Evolutionary conservation across 306 rosid genomes (phyloP).

Genomic region (Rubus parviflorus): DNA sequence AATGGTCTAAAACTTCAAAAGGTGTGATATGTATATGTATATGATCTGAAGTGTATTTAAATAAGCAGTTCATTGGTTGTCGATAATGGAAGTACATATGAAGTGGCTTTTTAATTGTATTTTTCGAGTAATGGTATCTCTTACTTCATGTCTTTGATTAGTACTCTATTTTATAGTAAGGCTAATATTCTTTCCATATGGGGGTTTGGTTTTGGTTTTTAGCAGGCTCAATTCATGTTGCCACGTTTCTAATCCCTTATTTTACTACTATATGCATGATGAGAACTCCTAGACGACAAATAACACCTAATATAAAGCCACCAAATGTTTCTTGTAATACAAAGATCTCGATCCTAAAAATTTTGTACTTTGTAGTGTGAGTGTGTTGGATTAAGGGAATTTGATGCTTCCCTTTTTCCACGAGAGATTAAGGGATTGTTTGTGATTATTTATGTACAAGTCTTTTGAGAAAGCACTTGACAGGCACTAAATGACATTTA

Average conservation of each 20-base stretch:
- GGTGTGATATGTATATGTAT: conserved; percentile 30
- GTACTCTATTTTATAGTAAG: background rate
- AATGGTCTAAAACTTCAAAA: background rate
- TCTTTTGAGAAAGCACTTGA: background rate
- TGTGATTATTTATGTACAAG: no score
- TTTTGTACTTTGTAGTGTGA: background rate
- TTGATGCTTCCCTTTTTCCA: background rate
- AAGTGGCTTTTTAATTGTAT: conserved; percentile 39
- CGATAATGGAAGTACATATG: conserved; percentile 62
- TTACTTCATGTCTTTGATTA: background rate
- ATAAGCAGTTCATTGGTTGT: conserved; percentile 40
- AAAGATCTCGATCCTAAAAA: conserved; percentile 2
- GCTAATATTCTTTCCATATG: background rate
- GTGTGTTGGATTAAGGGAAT: background rate
- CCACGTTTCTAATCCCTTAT: background rate
- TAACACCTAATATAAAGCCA: conserved; percentile 5
- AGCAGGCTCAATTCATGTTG: background rate
- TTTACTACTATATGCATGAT: background rate
- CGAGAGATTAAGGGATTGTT: background rate
- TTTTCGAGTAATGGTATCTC: conserved; percentile 41
- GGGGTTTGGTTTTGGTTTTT: background rate
- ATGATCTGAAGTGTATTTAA: conserved; percentile 35
- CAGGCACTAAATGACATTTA: background rate
- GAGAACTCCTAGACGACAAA: background rate
- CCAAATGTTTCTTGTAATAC: background rate